These are phyloP conservation scores for Brassica cretica DNA, from an alignment of 345 rosid genomes.

Conservation along the genomic window DNA sequence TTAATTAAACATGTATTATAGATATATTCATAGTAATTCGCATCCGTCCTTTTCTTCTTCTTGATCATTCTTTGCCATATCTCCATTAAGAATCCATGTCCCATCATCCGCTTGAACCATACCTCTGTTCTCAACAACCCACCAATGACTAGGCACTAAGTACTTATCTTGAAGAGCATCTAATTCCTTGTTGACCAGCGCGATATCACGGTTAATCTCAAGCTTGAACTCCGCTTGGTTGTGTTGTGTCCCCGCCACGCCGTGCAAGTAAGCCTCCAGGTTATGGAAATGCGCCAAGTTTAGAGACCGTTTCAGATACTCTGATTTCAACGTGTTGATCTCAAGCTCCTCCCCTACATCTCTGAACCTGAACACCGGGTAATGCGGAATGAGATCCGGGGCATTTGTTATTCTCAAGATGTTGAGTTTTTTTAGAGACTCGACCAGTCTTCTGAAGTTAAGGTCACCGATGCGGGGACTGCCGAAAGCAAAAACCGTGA, in stretches of 20 bases:
- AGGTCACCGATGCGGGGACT: not conserved
- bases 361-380: conserved; percentile 28
- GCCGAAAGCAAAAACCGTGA: not conserved
- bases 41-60: not conserved
- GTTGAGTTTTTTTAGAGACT: not conserved
- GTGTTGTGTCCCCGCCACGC: conserved; percentile 43
- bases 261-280: conserved; percentile 47
- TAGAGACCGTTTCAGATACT: conserved; percentile 34
- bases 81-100: conserved; percentile 37
- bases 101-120: conserved; percentile 48
- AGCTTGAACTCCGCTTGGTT: conserved; percentile 30
- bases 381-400: not conserved
- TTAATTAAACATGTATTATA: not conserved
- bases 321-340: conserved; percentile 46
- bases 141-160: conserved; percentile 39
- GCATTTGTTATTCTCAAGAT: not conserved
- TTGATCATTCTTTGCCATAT: not conserved
- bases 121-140: conserved; percentile 41
- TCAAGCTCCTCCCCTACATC: conserved; percentile 41
- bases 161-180: conserved; percentile 44
- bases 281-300: conserved; percentile 23
- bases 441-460: not conserved
- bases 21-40: not conserved
- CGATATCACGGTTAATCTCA: conserved; percentile 37
- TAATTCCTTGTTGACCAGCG: conserved; percentile 36